Base-by-base conservation (phyloP, 352 stramenopile species). In the Globisporangium emineosum region DNA sequence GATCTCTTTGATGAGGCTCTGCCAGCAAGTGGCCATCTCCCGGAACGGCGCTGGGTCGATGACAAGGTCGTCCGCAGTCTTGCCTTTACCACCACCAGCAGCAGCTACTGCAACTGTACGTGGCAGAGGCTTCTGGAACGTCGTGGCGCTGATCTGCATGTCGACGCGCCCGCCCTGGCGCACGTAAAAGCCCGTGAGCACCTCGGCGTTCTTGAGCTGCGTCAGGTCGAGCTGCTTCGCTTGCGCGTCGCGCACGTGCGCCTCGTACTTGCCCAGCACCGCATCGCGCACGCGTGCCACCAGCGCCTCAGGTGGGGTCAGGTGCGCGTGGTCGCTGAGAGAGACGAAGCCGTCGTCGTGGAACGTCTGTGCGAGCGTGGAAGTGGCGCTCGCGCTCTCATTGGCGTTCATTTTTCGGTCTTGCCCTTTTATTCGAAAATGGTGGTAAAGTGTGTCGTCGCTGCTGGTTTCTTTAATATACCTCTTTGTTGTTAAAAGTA, bases 81-180 rank as follows among this genome's bases (percentile, higher is more conserved):
- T 21, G 1, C 27, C 35, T 27, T 42, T n/a, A 6, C 35, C 33
- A 25, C 35, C 15, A 15, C 23, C 21, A 21, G 15, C 13, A 30
- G 2, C 60, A n/a, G 2, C 45, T 59, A 21, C n/a, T 51, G 9
- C 42, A 25, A 29, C 6, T 42, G 23, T 32, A 45, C 30, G 19
- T 57, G 65, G 50, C 69, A 66, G 4, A 12, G 37, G 5, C 19
- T 62, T 56, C 55, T 70, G 65, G 23, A 64, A 64, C 42, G 9
- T 21, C 33, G 33, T n/a, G 23, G 58, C 71, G 40, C 59, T 67
- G 45, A 92, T 69, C 29, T 89, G 78, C 78, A 90, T 89, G 69
- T 92, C 83, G 40, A 90, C 75, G 47, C 83, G 79, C 35, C 83
- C 83, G 25, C 83, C 83, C 53, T 89, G 62, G 3, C 83, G 81